Evolutionary conservation across 179 eudicot genomes (phyloP).

Genomic region (Heliamphora pulchella): DNA sequence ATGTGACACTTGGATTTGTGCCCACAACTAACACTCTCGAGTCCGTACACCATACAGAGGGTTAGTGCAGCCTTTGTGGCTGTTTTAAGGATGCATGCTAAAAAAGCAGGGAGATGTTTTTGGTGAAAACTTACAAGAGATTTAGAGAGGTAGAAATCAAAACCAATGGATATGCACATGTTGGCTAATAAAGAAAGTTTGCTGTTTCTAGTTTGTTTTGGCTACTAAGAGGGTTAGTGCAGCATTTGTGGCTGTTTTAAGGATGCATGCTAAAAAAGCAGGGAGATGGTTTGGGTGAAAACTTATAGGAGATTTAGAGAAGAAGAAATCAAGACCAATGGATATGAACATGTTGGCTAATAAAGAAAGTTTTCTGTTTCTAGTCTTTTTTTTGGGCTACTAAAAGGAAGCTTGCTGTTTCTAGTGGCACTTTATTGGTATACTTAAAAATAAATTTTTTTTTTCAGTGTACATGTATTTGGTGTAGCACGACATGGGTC

Average conservation of each 20-base stretch:
- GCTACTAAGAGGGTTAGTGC: not conserved
- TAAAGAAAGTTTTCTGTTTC: too few relatives aligned
- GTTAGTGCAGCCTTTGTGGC: not conserved
- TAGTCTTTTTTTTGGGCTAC: not conserved
- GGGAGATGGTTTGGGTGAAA: not conserved
- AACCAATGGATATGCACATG: not conserved
- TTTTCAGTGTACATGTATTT: too few relatives aligned
- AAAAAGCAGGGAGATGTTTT: not conserved
- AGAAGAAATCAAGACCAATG: not conserved
- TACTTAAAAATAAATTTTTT: too few relatives aligned
- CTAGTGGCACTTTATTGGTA: not conserved
- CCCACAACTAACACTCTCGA: too few relatives aligned
- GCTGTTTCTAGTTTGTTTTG: too few relatives aligned
- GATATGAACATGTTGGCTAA: not conserved
- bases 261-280: not conserved
- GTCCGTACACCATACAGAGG: too few relatives aligned
- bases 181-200: too few relatives aligned
- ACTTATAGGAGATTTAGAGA: not conserved
- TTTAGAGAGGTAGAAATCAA: not conserved
- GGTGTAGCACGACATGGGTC: too few relatives aligned
- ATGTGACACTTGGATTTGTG: too few relatives aligned
- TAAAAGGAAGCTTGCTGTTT: too few relatives aligned
- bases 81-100: not conserved
- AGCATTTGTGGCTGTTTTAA: not conserved
- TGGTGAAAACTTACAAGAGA: not conserved